phyloP scores from a whole-genome alignment of 2,329 filamentous ascomycete species.

The Ophiostoma sp. region DNA sequence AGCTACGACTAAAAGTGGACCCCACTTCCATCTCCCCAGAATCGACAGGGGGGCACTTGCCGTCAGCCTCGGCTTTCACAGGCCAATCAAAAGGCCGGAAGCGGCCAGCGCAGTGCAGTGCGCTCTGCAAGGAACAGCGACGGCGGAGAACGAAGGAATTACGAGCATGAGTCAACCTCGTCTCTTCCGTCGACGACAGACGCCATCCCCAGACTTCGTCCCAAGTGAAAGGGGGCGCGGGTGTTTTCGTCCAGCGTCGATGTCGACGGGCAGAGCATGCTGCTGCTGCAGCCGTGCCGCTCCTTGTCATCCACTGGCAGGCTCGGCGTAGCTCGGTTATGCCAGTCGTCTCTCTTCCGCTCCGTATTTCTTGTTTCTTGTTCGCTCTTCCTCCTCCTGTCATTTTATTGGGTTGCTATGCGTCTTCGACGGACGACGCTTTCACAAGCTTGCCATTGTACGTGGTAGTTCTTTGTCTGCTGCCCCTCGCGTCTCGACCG shows the following conservation, averaged over 20 bases:
- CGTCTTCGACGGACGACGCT: not conserved
- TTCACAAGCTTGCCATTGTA: not conserved
- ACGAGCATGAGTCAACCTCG: slow-evolving; percentile 20
- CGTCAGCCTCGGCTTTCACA: slow-evolving; percentile 26
- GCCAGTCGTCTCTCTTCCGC: not conserved
- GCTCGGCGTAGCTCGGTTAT: slow-evolving; percentile 2
- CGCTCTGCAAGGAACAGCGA: not conserved
- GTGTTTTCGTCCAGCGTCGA: slow-evolving; percentile 16
- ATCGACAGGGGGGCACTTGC: not conserved
- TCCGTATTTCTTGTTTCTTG: not conserved
- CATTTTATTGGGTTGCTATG: too few species aligned
- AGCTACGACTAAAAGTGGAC: not conserved
- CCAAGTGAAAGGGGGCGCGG: slow-evolving; percentile 4
- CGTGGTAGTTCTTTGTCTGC: not conserved
- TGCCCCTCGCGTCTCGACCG: not conserved
- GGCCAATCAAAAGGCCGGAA: slow-evolving; percentile 18
- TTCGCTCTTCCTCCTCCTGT: not conserved
- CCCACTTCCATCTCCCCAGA: not conserved
- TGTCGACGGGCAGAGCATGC: not conserved
- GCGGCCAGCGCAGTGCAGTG: not conserved
- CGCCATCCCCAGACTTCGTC: not conserved
- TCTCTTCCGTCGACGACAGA: not conserved
- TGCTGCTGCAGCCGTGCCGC: not conserved
- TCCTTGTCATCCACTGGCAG: not conserved
- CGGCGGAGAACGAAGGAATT: slow-evolving; percentile 22